These are phyloP conservation scores for Stygiomarasmius scandens DNA, from an alignment of 1,284 basidiomycete species.

Conservation along the genomic window DNA sequence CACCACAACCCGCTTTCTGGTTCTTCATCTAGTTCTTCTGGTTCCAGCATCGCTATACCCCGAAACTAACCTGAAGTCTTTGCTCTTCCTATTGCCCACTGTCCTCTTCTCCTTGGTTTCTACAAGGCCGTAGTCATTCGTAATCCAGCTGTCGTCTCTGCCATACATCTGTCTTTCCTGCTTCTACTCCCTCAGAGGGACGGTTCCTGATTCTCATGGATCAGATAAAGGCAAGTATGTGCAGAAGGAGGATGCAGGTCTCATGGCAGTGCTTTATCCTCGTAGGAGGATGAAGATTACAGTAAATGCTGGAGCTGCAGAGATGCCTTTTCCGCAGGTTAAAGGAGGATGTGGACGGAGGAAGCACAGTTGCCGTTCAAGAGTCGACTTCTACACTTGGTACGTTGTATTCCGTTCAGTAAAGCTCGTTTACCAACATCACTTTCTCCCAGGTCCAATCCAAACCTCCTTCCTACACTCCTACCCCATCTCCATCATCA, in stretches of 20 bases:
- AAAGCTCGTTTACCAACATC: too few relatives aligned
- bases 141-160: constrained; percentile 89
- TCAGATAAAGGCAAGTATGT: too few relatives aligned
- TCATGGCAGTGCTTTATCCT: too few relatives aligned
- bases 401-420: too few relatives aligned
- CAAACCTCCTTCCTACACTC: constrained; percentile 93
- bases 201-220: too few relatives aligned
- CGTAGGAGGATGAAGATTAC: too few relatives aligned
- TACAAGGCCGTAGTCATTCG: constrained; percentile 96
- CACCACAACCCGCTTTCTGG: too few relatives aligned
- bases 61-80: constrained; percentile 89
- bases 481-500: constrained; percentile 88
- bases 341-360: too few relatives aligned
- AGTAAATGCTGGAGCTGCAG: constrained; percentile 71
- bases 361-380: constrained; percentile 37
- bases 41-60: constrained; percentile 33
- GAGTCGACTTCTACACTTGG: not conserved
- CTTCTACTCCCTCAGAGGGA: constrained; percentile 1
- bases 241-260: constrained; percentile 79
- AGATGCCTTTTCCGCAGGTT: constrained; percentile 29
- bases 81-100: constrained; percentile 92
- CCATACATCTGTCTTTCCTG: constrained; percentile 91
- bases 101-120: constrained; percentile 96
- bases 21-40: constrained; percentile 29
- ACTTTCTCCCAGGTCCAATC: constrained; percentile 64